phyloP scores from a whole-genome alignment of 1,284 basidiomycete genomes.

The Ustilago lituana region DNA sequence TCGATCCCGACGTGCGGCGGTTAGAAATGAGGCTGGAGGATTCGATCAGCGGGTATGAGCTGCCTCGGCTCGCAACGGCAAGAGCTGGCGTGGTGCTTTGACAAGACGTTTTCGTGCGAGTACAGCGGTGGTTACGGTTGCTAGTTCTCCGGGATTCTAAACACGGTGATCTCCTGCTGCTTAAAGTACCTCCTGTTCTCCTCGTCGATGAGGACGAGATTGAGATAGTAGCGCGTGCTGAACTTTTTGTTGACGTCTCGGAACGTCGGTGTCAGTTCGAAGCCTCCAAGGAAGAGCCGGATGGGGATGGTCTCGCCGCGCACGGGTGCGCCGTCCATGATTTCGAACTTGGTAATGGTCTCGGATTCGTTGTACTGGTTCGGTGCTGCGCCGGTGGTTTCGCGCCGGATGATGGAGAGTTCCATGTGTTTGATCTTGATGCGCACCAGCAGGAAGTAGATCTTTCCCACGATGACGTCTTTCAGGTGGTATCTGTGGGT shows the following conservation, averaged over 20 bases:
- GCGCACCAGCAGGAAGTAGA: conserved; percentile 96
- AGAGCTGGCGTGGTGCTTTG: too few relatives aligned
- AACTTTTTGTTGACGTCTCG: conserved; percentile 99
- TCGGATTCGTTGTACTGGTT: conserved; percentile 99
- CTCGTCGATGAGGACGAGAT: conserved; percentile 95
- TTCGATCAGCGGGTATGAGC: conserved; percentile 5
- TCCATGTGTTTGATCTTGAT: conserved; percentile 99
- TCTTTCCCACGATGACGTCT: conserved; percentile 99
- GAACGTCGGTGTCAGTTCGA: conserved; percentile 98
- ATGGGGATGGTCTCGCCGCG: conserved; percentile 98
- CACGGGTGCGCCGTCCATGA: conserved; percentile 78
- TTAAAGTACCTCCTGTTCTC: conserved; percentile 96
- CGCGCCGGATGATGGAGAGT: conserved; percentile 93
- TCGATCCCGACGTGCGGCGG: too few relatives aligned
- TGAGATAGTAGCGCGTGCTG: conserved; percentile 89
- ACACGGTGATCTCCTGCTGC: conserved; percentile 67
- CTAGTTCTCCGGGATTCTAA: conserved; percentile 49
- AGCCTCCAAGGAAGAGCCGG: conserved; percentile 94
- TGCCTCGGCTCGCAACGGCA: too few relatives aligned
- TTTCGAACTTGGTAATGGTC: conserved; percentile 99
- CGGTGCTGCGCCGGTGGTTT: conserved; percentile 86
- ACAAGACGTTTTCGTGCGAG: too few relatives aligned
- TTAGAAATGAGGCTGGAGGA: too few relatives aligned
- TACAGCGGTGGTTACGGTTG: too few relatives aligned
- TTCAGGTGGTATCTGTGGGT: conserved; percentile 82